Base-by-base conservation (phyloP, 192 early-diverging fungal species). In the Entomortierella parvispora region DNA sequence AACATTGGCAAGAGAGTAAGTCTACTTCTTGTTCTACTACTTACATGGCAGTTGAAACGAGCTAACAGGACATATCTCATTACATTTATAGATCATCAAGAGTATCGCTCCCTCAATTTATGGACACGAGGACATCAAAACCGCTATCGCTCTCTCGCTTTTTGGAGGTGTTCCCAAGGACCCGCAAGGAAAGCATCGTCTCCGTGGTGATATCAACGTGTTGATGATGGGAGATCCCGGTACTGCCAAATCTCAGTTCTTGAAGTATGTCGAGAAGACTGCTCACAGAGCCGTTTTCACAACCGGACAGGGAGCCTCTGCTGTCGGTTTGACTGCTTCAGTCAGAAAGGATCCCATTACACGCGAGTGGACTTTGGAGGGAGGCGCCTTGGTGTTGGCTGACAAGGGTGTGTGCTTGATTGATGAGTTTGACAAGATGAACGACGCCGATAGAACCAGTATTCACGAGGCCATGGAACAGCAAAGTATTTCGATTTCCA, bases 61-160 rank as follows among this genome's bases (percentile, higher is more conserved):
- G 3, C 8, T 26, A n/a, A 10, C 33, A 18, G 14, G 2, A 6
- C 42, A 42, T 17, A 12, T 65, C 0, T 32, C 42, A 3, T 49
- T 17, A 31, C 7, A n/a, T 31, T 23, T 50, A 52, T 55, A 93
- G 86, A 93, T 99, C 55, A 90, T 97, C 66, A 92, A 93, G 80
- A 93, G 90, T 55, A 96, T 99, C 53, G 97, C 97, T 10, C 97
- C 97, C 22, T 99, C 97, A n/a, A 99, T 99, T 74, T 97, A 93
- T 84, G 97, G 97, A 29, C 97, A 99, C 76, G 95, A 97, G 52
- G 93, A 97, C 75, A 96, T 99, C 81, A 97, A 97, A 66, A 93
- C 94, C 2, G 95, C 93, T 7, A 83, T 99, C 78, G 94, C 96
- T 2, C 80, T 99, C 28, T 88, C 94, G 25, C 88, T 99, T 85